Evolutionary conservation across 2,329 filamentous ascomycete genomes (phyloP), one percentile per base, ranked within the genome.

Genomic region (Penicillium sp.): DNA sequence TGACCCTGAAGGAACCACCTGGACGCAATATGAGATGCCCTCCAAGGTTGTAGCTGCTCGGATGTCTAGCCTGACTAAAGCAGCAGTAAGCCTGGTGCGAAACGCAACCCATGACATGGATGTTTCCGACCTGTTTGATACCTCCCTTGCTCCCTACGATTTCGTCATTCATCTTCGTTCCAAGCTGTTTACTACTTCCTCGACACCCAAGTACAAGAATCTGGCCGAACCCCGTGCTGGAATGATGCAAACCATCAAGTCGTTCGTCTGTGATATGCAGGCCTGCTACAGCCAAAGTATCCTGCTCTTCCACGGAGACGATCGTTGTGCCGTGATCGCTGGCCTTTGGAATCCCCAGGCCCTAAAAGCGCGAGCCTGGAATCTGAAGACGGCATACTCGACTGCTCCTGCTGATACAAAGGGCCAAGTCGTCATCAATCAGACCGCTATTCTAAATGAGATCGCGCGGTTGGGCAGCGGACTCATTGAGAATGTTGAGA

Each of bases 21-120:
- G 91, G 81, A 96, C 88, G 0, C 83, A 91, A 47, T 81, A 82
- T 51, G 78, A 73, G 14, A 73, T 79, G 34, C 92, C 93, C 0
- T 84, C 88, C 11, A 92, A 89, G 70, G 89, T 97, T 45, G 84
- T 93, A 27, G 93, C 92, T 11, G 84, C 86, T 13, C 85, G 94
- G 36, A 88, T 97, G 82, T 91, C 89, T 0, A 84, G 84, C 4
- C 79, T 99, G 2, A 90, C 93, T 7, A 86, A 87, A 61, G 89
- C 90, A 2, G 91, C 90, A 10, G 83, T 83, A 66, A 83, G 83
- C 47, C 70, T 88, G 10, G 75, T 90, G 13, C 81, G 78, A 45
- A 73, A 77, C 10, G 69, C 82, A 32, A 81, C 80, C 26, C 67
- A 81, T 26, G 72, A 75, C 11, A 71, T 90, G 49, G 77, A 86